These are phyloP conservation scores for Ophiobolus disseminans DNA, from an alignment of 2,329 filamentous ascomycete species.

Conservation along the genomic window DNA sequence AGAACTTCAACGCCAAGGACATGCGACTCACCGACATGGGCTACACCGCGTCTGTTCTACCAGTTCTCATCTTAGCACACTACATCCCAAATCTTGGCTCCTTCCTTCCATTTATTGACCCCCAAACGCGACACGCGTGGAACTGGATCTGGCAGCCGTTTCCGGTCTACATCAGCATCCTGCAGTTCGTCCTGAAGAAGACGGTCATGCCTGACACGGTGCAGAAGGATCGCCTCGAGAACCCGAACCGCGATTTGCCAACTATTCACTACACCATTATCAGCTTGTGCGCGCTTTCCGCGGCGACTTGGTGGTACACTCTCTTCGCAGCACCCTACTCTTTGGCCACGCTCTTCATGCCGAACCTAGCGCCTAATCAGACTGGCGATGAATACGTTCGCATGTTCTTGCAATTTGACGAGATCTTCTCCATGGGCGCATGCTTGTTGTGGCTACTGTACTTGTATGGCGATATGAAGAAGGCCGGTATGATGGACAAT, in stretches of 20 bases:
- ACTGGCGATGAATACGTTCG: slow-evolving; percentile 15
- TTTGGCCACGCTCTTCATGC: slow-evolving; percentile 12
- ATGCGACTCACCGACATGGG: slow-evolving; percentile 20
- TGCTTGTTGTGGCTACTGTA: slow-evolving; percentile 20
- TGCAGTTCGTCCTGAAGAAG: slow-evolving; percentile 20
- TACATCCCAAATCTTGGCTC: slow-evolving; percentile 13
- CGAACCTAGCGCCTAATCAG: slow-evolving; percentile 4
- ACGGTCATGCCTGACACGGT: slow-evolving; percentile 19
- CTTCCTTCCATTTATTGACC: slow-evolving; percentile 8
- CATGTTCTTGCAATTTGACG: slow-evolving; percentile 20
- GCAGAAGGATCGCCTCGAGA: slow-evolving; percentile 10
- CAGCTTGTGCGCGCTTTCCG: slow-evolving; percentile 12
- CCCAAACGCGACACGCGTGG: slow-evolving; percentile 11
- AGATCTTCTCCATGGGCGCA: slow-evolving; percentile 12
- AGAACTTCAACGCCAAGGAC: slow-evolving; percentile 19
- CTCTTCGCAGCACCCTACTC: slow-evolving; percentile 14
- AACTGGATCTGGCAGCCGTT: slow-evolving; percentile 25
- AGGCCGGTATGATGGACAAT: slow-evolving; percentile 15
- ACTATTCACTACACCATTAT: slow-evolving; percentile 18
- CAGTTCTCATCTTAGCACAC: slow-evolving; percentile 12
- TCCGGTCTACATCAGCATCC: slow-evolving; percentile 15
- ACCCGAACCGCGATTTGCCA: slow-evolving; percentile 13
- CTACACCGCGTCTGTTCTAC: slow-evolving; percentile 19
- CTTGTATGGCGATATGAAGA: slow-evolving; percentile 19
- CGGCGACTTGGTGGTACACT: slow-evolving; percentile 19